Base-by-base conservation (phyloP, 129 eudicot species). In the Sambucus nigra region DNA sequence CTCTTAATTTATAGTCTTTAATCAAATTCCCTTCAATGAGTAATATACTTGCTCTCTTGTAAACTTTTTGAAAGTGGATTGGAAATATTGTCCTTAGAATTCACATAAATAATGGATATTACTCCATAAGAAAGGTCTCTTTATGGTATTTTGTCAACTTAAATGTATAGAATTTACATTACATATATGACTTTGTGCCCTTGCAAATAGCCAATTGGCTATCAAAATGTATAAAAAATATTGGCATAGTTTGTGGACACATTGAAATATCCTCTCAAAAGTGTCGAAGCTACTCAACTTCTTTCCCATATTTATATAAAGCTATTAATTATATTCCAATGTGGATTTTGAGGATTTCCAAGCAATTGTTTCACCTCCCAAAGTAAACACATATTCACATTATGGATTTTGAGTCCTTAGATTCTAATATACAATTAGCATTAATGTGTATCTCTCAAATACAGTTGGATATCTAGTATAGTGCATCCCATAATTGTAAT, bases 21-120 rank as follows among this genome's bases (percentile, higher is more conserved):
- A 31, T 31, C 38, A 5, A 5, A 31, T 31, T 31, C 38, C 38
- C 38, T 9, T 31, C 9, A 9, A 31, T 31, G 38, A 31, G 9
- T 9, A 9, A 31, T 31, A 31, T 9, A 31, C 38, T 31, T 31
- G 38, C 38, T 54, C 20, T 16, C 60, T 28, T 2, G 39, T 54
- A 54, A 29, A 17, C 22, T n/a, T 31, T 54, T 27, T 54, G 60
- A 14, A 26, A 54, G 19, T 11, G 60, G 60, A 54, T 54, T 42
- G 1, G 1, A 41, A 5, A 54, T 15, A 16, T 7, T 54, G n/a
- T 17, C 20, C 17, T 54, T 29, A 25, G 42, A 14, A 7, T 7
- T 28, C 7, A 29, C 11, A 54, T 25, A 54, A 8, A 25, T 5
- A 6, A 29, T 4, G 15, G 59, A 10, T 26, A 53, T 26, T 13